A percentile compares a stretch with the other conserved stretches of the same genome.
These are phyloP conservation scores for Persicaria maculosa DNA, from an alignment of 148 eudicot genomes.

Conservation along the genomic window DNA sequence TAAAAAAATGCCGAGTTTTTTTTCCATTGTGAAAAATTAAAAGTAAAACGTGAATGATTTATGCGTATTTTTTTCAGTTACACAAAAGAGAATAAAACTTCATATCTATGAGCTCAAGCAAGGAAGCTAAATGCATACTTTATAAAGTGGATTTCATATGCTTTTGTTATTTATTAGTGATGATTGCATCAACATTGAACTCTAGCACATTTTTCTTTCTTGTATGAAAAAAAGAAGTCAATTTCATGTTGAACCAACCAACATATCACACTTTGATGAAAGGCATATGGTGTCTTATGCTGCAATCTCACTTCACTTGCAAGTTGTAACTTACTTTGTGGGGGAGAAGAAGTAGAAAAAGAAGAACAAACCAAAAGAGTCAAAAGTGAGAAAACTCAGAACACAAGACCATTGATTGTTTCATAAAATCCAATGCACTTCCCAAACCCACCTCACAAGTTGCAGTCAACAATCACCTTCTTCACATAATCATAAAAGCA, in stretches of 20 bases:
- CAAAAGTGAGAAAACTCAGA: neutral
- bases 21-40: too few relatives aligned
- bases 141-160: neutral
- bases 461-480: constrained; percentile 8
- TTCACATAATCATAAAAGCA: constrained; percentile 9
- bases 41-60: too few relatives aligned
- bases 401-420: neutral
- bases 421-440: neutral
- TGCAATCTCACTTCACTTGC: constrained; percentile 7
- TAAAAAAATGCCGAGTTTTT: too few relatives aligned
- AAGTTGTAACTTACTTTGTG: constrained; percentile 1
- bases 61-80: too few relatives aligned
- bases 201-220: neutral
- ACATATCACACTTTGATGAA: constrained; percentile 1
- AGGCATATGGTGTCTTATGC: constrained; percentile 2
- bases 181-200: neutral
- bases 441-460: neutral
- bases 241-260: constrained; percentile 9
- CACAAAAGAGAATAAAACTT: neutral
- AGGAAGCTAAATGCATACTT: neutral
- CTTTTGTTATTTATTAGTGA: neutral
- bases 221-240: neutral
- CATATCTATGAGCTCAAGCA: neutral
- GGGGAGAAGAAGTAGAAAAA: neutral
- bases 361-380: neutral